Conservation (phyloP, 2,329 filamentous ascomycete genomes). For the Xylaria sp. region DNA sequence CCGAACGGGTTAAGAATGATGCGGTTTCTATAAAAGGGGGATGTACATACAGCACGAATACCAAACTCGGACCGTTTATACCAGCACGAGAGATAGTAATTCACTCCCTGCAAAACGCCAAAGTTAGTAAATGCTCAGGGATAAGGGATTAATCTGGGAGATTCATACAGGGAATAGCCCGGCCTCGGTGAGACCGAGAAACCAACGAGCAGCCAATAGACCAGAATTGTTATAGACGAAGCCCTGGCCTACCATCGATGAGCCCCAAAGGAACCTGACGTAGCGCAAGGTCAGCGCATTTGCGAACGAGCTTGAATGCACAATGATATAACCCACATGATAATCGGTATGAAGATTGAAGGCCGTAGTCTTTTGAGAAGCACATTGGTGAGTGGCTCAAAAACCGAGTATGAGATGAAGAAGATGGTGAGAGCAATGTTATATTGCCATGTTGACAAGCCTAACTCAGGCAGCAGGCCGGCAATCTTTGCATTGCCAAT, state of each 20-base stretch:
- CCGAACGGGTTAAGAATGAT: conserved; percentile 18
- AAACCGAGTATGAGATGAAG: conserved; percentile 85
- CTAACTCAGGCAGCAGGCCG: conserved; percentile 64
- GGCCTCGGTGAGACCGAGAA: conserved; percentile 78
- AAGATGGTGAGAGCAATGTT: conserved; percentile 83
- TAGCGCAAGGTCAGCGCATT: conserved; percentile 39
- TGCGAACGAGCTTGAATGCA: conserved; percentile 18
- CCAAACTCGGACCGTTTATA: conserved; percentile 83
- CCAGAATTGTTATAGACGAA: conserved; percentile 71
- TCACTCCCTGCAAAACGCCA: conserved; percentile 61
- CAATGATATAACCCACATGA: conserved; percentile 69
- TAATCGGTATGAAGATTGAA: conserved; percentile 81
- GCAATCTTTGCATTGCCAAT: conserved; percentile 75
- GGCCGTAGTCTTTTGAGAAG: conserved; percentile 80
- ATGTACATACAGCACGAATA: conserved; percentile 66
- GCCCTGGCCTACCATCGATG: conserved; percentile 75
- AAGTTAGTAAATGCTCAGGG: conserved; percentile 8
- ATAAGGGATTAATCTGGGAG: too few relatives aligned
- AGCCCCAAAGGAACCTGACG: conserved; percentile 70
- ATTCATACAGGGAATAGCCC: conserved; percentile 70
- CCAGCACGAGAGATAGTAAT: conserved; percentile 87
- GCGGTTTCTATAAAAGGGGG: neutral
- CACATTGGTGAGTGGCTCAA: conserved; percentile 82
- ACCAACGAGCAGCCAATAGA: conserved; percentile 74
- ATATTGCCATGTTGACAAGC: conserved; percentile 72